phyloP scores from a whole-genome alignment of 179 eudicot species.

The Patellifolia procumbens region DNA sequence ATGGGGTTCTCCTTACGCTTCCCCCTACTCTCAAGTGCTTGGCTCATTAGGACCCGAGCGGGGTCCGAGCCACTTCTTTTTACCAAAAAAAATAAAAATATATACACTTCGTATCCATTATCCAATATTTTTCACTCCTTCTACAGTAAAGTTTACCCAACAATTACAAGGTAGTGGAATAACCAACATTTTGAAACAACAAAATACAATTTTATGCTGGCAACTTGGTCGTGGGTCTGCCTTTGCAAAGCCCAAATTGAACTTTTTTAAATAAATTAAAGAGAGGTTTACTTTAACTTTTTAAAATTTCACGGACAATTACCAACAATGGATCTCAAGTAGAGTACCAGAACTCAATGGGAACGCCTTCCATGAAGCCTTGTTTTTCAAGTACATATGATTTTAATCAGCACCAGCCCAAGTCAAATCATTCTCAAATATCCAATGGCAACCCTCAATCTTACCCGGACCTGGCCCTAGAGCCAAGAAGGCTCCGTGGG shows the following conservation, averaged over 20 bases:
- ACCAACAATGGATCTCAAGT: slow-evolving; percentile 28
- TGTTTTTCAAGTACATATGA: background rate
- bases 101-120: too few species aligned
- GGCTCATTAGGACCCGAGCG: too few species aligned
- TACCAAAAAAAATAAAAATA: too few species aligned
- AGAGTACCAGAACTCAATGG: slow-evolving; percentile 24
- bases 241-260: slow-evolving; percentile 38
- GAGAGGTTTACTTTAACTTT: background rate
- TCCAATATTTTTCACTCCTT: slow-evolving; percentile 12
- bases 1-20: too few species aligned
- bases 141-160: slow-evolving; percentile 16
- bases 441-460: slow-evolving; percentile 88
- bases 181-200: slow-evolving; percentile 33
- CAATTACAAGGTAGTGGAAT: slow-evolving; percentile 18
- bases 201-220: slow-evolving; percentile 36
- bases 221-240: slow-evolving; percentile 19
- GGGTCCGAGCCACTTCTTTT: too few species aligned
- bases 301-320: slow-evolving; percentile 17
- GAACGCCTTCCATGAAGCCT: background rate
- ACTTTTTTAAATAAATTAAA: slow-evolving; percentile 6
- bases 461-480: slow-evolving; percentile 73
- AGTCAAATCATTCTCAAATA: too few species aligned
- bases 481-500: slow-evolving; percentile 73
- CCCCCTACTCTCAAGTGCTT: too few species aligned
- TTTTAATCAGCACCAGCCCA: slow-evolving; percentile 62